Base-by-base conservation (phyloP, 2,329 filamentous ascomycete species). In the Epichloe sp. region DNA sequence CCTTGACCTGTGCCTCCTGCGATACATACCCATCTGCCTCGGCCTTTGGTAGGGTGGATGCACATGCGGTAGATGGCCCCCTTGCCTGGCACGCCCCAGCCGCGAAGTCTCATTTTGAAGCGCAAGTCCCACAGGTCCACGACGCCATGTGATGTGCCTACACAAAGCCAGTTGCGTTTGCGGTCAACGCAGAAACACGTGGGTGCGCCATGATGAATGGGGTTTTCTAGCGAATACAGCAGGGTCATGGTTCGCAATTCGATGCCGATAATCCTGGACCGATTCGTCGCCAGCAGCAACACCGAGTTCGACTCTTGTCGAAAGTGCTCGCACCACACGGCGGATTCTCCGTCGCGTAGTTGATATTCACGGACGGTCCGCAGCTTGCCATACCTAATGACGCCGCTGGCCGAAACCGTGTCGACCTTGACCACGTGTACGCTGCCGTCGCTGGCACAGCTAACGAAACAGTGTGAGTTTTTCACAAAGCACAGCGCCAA, bases 41-140 rank as follows among this genome's bases (percentile, higher is more conserved):
- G 81, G 1, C 86, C 85, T 63, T 83, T 87, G 23, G 77, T 78
- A 0, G 89, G 88, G 61, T 95, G 88, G 1, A 95, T 73, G 52
- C 80, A 77, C 15, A 98, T 74, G 35, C 88, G 79, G 59, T 91
- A 85, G 55, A 97, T 88, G 17, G 87, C 76, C 1, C 84, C 82
- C 54, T 86, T 86, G 21, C 86, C 88, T 0, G 87, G 82, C 31
- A 96, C 78, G 1, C 88, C 88, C 88, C 90, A 97, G 14, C 84
- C 86, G 64, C 87, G 89, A 23, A 97, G 73, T 21, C 88, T 80
- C 59, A 97, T 79, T 57, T 82, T 85, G 74, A 98, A 98, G n/a
- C 93, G 85, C 41, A 98, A 75, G 66, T 98, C 93, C 93, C 93
- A 98, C 1, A 98, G 76, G 63, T 95, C 86, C 7, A 98, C 73